Percentiles rank a stretch among this genome's conserved stretches.
Evolutionary conservation across 176 grass and related monocot genomes (phyloP).

Genomic region (Rhynchospora tenuis): DNA sequence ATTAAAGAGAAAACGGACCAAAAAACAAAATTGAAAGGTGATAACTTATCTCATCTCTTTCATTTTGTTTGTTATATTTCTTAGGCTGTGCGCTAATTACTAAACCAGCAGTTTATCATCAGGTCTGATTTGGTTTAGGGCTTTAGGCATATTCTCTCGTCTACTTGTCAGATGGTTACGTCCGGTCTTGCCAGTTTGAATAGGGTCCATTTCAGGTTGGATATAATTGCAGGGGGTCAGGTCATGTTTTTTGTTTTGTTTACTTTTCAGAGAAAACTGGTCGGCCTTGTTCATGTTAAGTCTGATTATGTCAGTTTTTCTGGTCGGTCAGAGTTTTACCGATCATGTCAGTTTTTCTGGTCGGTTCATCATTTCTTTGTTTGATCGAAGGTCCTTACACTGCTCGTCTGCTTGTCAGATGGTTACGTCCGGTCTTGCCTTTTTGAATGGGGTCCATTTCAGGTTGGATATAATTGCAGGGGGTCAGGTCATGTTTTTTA

Average conservation of each 20-base stretch:
- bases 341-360: background rate
- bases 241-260: background rate
- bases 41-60: background rate
- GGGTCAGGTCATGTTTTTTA: background rate
- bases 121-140: background rate
- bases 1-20: background rate
- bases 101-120: background rate
- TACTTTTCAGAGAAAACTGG: background rate
- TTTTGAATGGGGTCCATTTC: background rate
- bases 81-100: background rate
- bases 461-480: background rate
- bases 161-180: background rate
- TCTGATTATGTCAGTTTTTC: background rate
- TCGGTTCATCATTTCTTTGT: background rate
- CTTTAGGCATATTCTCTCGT: background rate
- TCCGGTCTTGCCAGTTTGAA: background rate
- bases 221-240: background rate
- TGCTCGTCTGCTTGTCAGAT: background rate
- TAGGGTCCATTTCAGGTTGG: background rate
- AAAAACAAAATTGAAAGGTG: conserved; percentile 14
- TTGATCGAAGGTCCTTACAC: background rate
- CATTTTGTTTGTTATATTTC: background rate
- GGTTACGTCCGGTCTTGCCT: background rate
- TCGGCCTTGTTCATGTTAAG: background rate
- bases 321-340: background rate